Conservation (phyloP, 2,329 filamentous ascomycete genomes). For the Colletotrichum sp. region DNA sequence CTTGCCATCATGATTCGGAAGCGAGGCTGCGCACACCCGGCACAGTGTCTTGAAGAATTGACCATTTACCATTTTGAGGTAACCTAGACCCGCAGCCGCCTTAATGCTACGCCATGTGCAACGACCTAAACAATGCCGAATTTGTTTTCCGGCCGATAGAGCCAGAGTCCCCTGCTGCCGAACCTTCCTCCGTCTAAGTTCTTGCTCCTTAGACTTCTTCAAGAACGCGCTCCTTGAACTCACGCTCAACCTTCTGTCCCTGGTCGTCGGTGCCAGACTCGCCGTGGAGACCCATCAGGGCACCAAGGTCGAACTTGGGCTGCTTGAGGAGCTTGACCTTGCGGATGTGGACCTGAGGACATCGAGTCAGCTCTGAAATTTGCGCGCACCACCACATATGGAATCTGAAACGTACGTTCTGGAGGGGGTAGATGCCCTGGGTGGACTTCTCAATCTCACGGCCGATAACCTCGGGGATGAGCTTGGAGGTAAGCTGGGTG, state of each 20-base stretch:
- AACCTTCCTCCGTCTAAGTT: slow-evolving; percentile 48
- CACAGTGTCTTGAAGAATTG: slow-evolving; percentile 19
- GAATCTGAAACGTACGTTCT: slow-evolving; percentile 74
- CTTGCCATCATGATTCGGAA: slow-evolving; percentile 18
- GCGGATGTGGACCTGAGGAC: slow-evolving; percentile 89
- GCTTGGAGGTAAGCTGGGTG: slow-evolving; percentile 95
- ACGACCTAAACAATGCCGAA: slow-evolving; percentile 45
- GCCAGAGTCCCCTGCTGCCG: slow-evolving; percentile 30
- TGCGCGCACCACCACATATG: not conserved
- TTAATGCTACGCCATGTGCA: slow-evolving; percentile 49
- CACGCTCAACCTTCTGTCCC: slow-evolving; percentile 97
- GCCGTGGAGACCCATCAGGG: slow-evolving; percentile 94
- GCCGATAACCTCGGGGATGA: slow-evolving; percentile 99
- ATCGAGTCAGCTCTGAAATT: not conserved
- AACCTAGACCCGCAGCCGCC: slow-evolving; percentile 45
- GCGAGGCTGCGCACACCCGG: slow-evolving; percentile 11
- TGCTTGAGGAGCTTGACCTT: slow-evolving; percentile 99
- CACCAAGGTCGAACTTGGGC: slow-evolving; percentile 98
- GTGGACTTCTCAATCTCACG: slow-evolving; percentile 99
- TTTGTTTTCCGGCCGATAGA: slow-evolving; percentile 20
- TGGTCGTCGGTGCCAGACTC: slow-evolving; percentile 96
- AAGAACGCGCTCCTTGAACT: slow-evolving; percentile 98
- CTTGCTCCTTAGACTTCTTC: slow-evolving; percentile 80
- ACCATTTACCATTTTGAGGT: slow-evolving; percentile 32
- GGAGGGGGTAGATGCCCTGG: slow-evolving; percentile 99